A percentile compares a stretch with the other conserved stretches of the same genome.
Conservation (phyloP, 768 basidiomycete species). For the Panellus pusillus region DNA sequence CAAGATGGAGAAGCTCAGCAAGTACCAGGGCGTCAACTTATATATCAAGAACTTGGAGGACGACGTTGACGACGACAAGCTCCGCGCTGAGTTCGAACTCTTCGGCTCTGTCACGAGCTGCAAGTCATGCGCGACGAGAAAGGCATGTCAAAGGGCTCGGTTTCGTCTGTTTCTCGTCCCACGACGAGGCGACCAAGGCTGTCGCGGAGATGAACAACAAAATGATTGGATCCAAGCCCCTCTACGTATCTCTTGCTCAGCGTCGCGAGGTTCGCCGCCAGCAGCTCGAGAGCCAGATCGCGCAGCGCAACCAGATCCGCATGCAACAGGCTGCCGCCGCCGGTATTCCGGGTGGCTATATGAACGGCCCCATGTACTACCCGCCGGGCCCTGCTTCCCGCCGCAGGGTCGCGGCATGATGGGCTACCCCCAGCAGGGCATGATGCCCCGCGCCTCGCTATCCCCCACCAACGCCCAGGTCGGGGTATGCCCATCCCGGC, state of each 20-base stretch:
- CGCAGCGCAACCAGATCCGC: slow-evolving; percentile 95
- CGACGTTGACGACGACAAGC: slow-evolving; percentile 95
- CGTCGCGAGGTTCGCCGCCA: slow-evolving; percentile 97
- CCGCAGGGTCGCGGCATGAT: slow-evolving; percentile 79
- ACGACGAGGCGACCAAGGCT: slow-evolving; percentile 98
- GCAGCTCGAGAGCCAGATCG: slow-evolving; percentile 98
- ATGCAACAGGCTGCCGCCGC: slow-evolving; percentile 94
- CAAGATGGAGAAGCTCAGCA: slow-evolving; percentile 96
- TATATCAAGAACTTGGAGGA: slow-evolving; percentile 99
- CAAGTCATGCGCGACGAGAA: slow-evolving; percentile 99
- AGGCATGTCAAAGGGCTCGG: slow-evolving; percentile 90
- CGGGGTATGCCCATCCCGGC: slow-evolving; percentile 76
- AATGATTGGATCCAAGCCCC: slow-evolving; percentile 97
- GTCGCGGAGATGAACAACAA: slow-evolving; percentile 99
- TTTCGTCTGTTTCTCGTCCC: slow-evolving; percentile 98
- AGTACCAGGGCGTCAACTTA: slow-evolving; percentile 98
- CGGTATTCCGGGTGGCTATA: slow-evolving; percentile 78
- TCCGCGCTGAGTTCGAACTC: slow-evolving; percentile 93
- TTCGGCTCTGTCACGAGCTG: slow-evolving; percentile 97
- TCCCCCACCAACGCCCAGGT: slow-evolving; percentile 69
- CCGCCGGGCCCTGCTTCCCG: slow-evolving; percentile 78
- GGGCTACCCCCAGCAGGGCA: slow-evolving; percentile 81
- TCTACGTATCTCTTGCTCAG: slow-evolving; percentile 98
- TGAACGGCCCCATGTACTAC: slow-evolving; percentile 87
- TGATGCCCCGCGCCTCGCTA: slow-evolving; percentile 90